These are phyloP conservation scores for Cyamopsis tetragonoloba DNA, from an alignment of 306 rosid genomes.

Conservation along the genomic window DNA sequence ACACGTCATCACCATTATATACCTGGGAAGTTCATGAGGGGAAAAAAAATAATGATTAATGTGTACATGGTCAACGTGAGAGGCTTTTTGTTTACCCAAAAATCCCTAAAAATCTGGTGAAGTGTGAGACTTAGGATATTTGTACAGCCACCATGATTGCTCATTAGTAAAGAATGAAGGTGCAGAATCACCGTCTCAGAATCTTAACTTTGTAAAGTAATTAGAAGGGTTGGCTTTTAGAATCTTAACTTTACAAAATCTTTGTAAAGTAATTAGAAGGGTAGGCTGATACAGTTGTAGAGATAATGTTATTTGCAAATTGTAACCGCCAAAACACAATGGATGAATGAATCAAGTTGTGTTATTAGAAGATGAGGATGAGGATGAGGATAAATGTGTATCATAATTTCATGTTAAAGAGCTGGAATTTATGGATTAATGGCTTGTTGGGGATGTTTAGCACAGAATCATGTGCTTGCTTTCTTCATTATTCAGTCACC, in stretches of 20 bases:
- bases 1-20: slow-evolving; percentile 28
- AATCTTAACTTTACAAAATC: slow-evolving; percentile 17
- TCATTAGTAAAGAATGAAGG: slow-evolving; percentile 10
- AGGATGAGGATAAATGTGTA: background rate
- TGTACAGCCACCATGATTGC: slow-evolving; percentile 23
- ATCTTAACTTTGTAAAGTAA: slow-evolving; percentile 26
- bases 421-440: slow-evolving; percentile 25
- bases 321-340: slow-evolving; percentile 27
- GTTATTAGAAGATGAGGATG: background rate
- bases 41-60: background rate
- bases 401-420: slow-evolving; percentile 26
- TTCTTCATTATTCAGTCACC: too few relatives aligned
- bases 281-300: slow-evolving; percentile 24
- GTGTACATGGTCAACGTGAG: slow-evolving; percentile 25
- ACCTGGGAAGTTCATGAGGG: slow-evolving; percentile 22
- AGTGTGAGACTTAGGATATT: slow-evolving; percentile 12
- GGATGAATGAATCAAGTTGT: slow-evolving; percentile 15
- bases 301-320: slow-evolving; percentile 42
- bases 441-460: slow-evolving; percentile 20
- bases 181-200: slow-evolving; percentile 36
- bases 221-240: slow-evolving; percentile 34
- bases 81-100: slow-evolving; percentile 21
- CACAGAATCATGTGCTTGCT: too few relatives aligned
- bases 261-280: slow-evolving; percentile 32
- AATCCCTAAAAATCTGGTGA: slow-evolving; percentile 65